These are phyloP conservation scores for Yarrowia yakushimensis DNA, from an alignment of 805 yeast genomes.

Conservation along the genomic window DNA sequence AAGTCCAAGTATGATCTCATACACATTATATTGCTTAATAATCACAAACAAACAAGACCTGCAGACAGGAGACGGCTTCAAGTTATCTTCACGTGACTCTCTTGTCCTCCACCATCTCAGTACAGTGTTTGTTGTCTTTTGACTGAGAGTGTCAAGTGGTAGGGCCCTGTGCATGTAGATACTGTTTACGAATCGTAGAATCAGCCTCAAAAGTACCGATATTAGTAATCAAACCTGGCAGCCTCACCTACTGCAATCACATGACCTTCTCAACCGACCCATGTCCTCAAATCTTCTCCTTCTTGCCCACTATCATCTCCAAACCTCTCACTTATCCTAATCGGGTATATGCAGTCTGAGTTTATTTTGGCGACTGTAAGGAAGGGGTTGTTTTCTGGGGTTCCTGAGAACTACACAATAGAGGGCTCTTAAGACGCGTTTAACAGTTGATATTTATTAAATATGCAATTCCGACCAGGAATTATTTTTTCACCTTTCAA, in stretches of 20 bases:
- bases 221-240: too few relatives aligned
- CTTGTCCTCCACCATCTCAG: background rate
- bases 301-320: background rate
- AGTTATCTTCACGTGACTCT: background rate
- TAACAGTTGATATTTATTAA: too few relatives aligned
- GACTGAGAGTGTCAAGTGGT: background rate
- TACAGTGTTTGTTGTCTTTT: background rate
- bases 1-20: too few relatives aligned
- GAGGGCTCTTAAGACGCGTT: too few relatives aligned
- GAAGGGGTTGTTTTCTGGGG: background rate
- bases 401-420: too few relatives aligned
- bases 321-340: background rate
- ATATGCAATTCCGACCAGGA: too few relatives aligned
- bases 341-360: background rate
- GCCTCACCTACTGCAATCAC: too few relatives aligned
- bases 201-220: too few relatives aligned
- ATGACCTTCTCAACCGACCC: background rate
- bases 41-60: too few relatives aligned
- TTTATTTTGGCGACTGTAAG: background rate
- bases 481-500: background rate
- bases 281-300: background rate
- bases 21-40: too few relatives aligned
- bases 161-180: background rate
- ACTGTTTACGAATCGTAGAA: background rate
- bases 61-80: too few relatives aligned